These are phyloP conservation scores for Alternaria hordeiaustralica DNA, from an alignment of 2,329 filamentous ascomycete species.

Conservation along the genomic window DNA sequence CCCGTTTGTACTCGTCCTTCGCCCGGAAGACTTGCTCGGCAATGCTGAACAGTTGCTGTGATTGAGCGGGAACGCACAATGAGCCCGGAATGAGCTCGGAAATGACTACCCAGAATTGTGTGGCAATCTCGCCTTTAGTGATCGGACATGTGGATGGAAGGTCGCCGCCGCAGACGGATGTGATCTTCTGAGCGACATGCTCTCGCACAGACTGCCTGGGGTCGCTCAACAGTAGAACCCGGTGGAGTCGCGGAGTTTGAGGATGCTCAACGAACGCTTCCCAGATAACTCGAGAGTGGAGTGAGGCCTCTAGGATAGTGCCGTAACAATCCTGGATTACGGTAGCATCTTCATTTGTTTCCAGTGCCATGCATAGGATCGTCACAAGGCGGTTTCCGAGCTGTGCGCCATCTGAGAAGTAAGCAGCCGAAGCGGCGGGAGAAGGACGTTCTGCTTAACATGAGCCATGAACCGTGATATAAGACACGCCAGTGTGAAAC, in stretches of 20 bases:
- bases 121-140: conserved; percentile 36
- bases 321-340: conserved; percentile 37
- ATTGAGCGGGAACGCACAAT: conserved; percentile 30
- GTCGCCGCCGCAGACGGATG: conserved; percentile 44
- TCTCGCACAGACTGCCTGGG: conserved; percentile 31
- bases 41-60: conserved; percentile 44
- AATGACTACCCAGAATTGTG: conserved; percentile 44
- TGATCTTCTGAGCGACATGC: conserved; percentile 36
- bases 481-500: conserved; percentile 1
- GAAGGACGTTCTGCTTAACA: conserved; percentile 42
- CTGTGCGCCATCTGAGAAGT: conserved; percentile 39
- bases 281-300: conserved; percentile 46
- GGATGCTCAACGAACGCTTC: conserved; percentile 36
- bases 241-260: conserved; percentile 36
- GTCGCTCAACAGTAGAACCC: conserved; percentile 39
- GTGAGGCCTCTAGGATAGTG: conserved; percentile 45
- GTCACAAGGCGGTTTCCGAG: conserved; percentile 42
- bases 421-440: conserved; percentile 36
- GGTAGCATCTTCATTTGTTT: conserved; percentile 18
- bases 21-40: conserved; percentile 45
- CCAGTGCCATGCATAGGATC: conserved; percentile 32
- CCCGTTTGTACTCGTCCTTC: conserved; percentile 42
- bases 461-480: conserved; percentile 26
- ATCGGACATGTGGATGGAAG: conserved; percentile 43
- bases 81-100: conserved; percentile 38